phyloP scores from a whole-genome alignment of 2,329 filamentous ascomycete species.

The Ustulina deusta region DNA sequence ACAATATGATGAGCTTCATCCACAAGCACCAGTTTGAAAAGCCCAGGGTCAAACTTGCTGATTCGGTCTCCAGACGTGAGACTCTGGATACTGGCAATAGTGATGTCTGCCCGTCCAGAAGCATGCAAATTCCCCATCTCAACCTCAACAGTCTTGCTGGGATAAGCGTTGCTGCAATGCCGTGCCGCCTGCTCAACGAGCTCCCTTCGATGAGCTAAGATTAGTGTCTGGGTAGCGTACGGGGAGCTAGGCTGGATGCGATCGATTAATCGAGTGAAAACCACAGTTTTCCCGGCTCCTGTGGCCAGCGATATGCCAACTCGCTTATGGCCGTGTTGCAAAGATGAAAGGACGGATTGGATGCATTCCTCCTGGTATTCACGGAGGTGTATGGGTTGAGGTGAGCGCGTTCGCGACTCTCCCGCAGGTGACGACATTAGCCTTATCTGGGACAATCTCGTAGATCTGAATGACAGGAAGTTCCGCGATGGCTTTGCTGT shows the following conservation, averaged over 20 bases:
- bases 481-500: slow-evolving; percentile 31
- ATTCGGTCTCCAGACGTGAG: slow-evolving; percentile 81
- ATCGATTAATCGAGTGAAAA: slow-evolving; percentile 95
- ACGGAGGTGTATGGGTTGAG: slow-evolving; percentile 69
- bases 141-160: slow-evolving; percentile 83
- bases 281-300: slow-evolving; percentile 91
- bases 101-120: slow-evolving; percentile 88
- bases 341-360: slow-evolving; percentile 77
- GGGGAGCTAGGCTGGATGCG: slow-evolving; percentile 70
- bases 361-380: slow-evolving; percentile 95
- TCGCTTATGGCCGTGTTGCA: slow-evolving; percentile 79
- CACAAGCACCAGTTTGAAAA: slow-evolving; percentile 91
- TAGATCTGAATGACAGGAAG: slow-evolving; percentile 17
- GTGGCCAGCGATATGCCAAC: slow-evolving; percentile 89
- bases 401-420: slow-evolving; percentile 20
- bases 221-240: slow-evolving; percentile 80
- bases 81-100: slow-evolving; percentile 89
- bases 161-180: slow-evolving; percentile 86
- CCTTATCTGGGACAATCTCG: slow-evolving; percentile 26
- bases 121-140: slow-evolving; percentile 88
- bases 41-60: slow-evolving; percentile 80
- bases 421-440: slow-evolving; percentile 26
- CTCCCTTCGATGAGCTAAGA: slow-evolving; percentile 91
- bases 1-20: slow-evolving; percentile 99
- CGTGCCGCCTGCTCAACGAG: slow-evolving; percentile 92